Evolutionary conservation across 2,329 filamentous ascomycete genomes (phyloP).

Genomic region (Stachybotrys chlorohalonatus): DNA sequence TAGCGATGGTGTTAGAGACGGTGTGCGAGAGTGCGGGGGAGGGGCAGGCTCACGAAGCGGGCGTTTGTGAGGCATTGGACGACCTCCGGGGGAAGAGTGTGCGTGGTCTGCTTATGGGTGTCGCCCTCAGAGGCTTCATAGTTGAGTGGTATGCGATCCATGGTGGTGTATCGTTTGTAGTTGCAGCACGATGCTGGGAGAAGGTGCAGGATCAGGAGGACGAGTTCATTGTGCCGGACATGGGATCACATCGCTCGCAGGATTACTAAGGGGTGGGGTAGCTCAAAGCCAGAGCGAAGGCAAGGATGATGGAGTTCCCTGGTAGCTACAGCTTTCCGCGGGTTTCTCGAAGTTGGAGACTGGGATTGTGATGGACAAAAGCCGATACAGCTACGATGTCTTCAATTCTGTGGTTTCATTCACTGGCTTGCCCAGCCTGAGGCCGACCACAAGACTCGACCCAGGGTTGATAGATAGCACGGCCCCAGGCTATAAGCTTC

Average conservation of each 20-base stretch:
- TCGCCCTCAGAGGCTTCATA: constrained; percentile 68
- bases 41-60: constrained; percentile 61
- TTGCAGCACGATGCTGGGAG: not conserved
- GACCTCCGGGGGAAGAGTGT: constrained; percentile 71
- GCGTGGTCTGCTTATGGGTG: constrained; percentile 60
- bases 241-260: not conserved
- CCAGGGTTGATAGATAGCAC: no score
- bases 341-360: no score
- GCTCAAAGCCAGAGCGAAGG: not conserved
- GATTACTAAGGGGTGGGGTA: not conserved
- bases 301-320: not conserved
- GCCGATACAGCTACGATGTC: no score
- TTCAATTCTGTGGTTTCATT: no score
- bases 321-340: not conserved
- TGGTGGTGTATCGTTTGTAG: constrained; percentile 13
- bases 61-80: constrained; percentile 88
- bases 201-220: not conserved
- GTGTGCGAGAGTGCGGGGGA: constrained; percentile 6
- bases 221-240: constrained; percentile 1
- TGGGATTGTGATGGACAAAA: no score
- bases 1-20: constrained; percentile 1
- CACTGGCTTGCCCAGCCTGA: no score
- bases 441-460: not conserved
- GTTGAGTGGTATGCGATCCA: constrained; percentile 62
- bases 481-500: not conserved